Evolutionary conservation across 192 early-diverging fungal species (phyloP).

Genomic region (Linnemannia exigua): DNA sequence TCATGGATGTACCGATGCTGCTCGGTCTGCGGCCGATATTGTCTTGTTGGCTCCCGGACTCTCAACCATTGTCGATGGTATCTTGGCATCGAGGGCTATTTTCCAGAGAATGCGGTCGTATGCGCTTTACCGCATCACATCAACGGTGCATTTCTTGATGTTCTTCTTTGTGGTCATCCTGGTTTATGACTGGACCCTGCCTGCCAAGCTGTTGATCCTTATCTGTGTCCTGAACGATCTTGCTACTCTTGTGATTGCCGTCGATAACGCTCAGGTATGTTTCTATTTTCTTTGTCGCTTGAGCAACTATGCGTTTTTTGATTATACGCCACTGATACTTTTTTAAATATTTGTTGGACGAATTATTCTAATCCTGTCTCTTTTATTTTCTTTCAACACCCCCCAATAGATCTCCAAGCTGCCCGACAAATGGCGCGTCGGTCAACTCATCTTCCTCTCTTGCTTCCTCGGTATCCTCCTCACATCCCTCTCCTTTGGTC

Average conservation of each 20-base stretch:
- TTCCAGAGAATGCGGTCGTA: conserved; percentile 83
- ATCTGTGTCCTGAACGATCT: conserved; percentile 82
- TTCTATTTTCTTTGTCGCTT: neutral
- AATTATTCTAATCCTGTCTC: neutral
- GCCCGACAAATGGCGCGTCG: conserved; percentile 84
- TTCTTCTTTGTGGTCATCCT: conserved; percentile 84
- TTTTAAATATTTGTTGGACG: neutral
- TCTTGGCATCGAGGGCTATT: conserved; percentile 77
- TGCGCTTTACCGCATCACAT: conserved; percentile 81
- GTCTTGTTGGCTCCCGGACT: conserved; percentile 76
- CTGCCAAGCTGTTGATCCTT: conserved; percentile 74
- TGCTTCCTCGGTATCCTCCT: conserved; percentile 72
- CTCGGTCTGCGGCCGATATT: conserved; percentile 84
- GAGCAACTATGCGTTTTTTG: neutral
- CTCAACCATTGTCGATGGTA: conserved; percentile 82
- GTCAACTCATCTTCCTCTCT: conserved; percentile 75
- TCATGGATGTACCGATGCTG: conserved; percentile 82
- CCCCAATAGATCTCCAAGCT: conserved; percentile 57
- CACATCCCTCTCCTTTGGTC: conserved; percentile 72
- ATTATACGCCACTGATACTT: neutral
- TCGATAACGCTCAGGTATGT: conserved; percentile 75
- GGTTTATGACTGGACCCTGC: conserved; percentile 74
- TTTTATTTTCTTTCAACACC: neutral
- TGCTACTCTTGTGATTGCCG: conserved; percentile 78
- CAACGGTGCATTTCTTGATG: conserved; percentile 83